phyloP scores from a whole-genome alignment of 176 grass and related monocot genomes.

The Alopecurus myosuroides region DNA sequence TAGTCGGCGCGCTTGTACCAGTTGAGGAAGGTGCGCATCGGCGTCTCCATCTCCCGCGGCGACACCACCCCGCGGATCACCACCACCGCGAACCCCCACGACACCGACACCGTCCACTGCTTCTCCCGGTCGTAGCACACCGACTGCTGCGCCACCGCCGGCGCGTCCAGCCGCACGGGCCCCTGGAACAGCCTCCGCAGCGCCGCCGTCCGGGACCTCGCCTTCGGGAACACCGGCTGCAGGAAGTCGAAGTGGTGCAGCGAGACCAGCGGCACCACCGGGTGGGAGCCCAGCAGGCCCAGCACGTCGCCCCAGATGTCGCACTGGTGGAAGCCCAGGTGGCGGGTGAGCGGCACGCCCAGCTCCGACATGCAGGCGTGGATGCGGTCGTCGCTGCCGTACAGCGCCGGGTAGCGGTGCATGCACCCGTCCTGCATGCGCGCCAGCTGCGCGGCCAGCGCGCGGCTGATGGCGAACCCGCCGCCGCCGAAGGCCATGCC shows the following conservation, averaged over 20 bases:
- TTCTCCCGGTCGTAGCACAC: conserved; percentile 19
- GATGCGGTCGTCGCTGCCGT: conserved; percentile 72
- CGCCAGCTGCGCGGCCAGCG: conserved; percentile 47
- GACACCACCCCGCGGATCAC: conserved; percentile 16
- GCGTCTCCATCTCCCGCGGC: conserved; percentile 15
- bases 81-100: conserved; percentile 16
- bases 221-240: not conserved
- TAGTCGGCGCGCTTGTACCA: conserved; percentile 13
- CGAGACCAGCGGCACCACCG: not conserved
- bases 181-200: not conserved
- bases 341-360: conserved; percentile 57
- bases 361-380: conserved; percentile 64
- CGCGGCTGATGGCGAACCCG: conserved; percentile 58
- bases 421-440: conserved; percentile 57
- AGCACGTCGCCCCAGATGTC: conserved; percentile 15
- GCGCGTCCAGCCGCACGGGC: not conserved
- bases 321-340: conserved; percentile 66
- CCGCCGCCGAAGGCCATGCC: conserved; percentile 75
- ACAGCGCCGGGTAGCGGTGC: conserved; percentile 46
- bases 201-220: not conserved
- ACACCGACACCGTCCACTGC: conserved; percentile 19
- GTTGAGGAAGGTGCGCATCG: conserved; percentile 13
- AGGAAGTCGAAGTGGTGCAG: conserved; percentile 21
- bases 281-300: not conserved
- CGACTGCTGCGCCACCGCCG: conserved; percentile 2